Evolutionary conservation across 495 filamentous ascomycete species (phyloP).

Genomic region (Penicillium crystallinum): DNA sequence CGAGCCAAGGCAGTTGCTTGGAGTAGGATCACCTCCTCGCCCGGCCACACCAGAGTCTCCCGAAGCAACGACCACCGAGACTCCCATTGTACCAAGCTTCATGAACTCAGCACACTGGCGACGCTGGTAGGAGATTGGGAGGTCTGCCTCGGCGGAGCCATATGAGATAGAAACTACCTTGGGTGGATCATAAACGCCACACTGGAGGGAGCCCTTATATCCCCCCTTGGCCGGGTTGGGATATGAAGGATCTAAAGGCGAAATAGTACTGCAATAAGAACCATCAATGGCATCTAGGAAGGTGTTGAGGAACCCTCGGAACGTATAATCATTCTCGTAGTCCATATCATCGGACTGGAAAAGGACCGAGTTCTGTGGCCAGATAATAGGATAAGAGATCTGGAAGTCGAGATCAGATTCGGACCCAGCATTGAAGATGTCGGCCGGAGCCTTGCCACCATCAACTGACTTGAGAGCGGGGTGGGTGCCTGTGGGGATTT

Average conservation of each 20-base stretch:
- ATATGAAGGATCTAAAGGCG: conserved; percentile 47
- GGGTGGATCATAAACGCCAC: conserved; percentile 54
- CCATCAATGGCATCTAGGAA: conserved; percentile 60
- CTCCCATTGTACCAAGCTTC: conserved; percentile 61
- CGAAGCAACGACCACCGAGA: conserved; percentile 55
- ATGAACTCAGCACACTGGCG: conserved; percentile 58
- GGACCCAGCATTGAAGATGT: conserved; percentile 25
- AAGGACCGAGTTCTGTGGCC: conserved; percentile 54
- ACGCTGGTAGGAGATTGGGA: conserved; percentile 47
- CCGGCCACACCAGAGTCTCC: conserved; percentile 57
- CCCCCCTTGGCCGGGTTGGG: conserved; percentile 48
- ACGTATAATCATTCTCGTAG: conserved; percentile 41
- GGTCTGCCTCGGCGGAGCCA: conserved; percentile 45
- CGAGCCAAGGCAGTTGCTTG: conserved; percentile 34
- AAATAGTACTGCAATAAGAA: conserved; percentile 45
- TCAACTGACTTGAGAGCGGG: conserved; percentile 41
- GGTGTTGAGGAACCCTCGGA: conserved; percentile 35
- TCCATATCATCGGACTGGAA: conserved; percentile 55
- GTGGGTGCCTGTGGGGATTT: conserved; percentile 35
- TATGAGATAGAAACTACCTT: conserved; percentile 61
- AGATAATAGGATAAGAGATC: conserved; percentile 48
- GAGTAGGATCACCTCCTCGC: conserved; percentile 31
- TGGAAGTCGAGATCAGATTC: conserved; percentile 52
- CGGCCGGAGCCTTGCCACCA: conserved; percentile 34
- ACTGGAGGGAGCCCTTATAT: conserved; percentile 55